A percentile compares a stretch with the other conserved stretches of the same genome.
Conservation (phyloP, 768 basidiomycete species). For the Tulasnella sp. region DNA sequence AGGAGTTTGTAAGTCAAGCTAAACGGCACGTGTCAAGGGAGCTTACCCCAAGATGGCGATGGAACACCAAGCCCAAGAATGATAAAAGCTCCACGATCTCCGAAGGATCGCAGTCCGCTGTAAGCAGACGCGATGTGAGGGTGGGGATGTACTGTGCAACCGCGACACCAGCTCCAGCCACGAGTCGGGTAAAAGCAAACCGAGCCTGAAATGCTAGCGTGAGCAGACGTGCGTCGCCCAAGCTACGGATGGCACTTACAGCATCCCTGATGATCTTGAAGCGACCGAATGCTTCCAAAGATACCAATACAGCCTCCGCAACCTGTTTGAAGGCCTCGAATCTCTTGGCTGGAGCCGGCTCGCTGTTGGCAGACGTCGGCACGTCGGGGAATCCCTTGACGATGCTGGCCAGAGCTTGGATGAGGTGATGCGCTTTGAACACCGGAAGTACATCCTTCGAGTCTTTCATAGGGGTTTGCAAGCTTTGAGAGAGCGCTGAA, state of each 20-base stretch:
- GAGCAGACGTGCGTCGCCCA: background rate
- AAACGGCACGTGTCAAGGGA: background rate
- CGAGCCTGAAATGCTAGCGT: slow-evolving; percentile 62
- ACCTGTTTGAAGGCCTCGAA: slow-evolving; percentile 81
- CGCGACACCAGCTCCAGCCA: slow-evolving; percentile 84
- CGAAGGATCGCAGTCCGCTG: slow-evolving; percentile 79
- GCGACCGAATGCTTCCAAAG: slow-evolving; percentile 83
- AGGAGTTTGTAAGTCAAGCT: background rate
- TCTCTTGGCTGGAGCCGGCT: slow-evolving; percentile 61
- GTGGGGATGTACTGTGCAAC: slow-evolving; percentile 86
- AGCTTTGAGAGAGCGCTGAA: slow-evolving; percentile 64
- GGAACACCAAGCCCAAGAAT: slow-evolving; percentile 88
- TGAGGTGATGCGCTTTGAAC: slow-evolving; percentile 85
- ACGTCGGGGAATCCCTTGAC: slow-evolving; percentile 96
- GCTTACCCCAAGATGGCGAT: slow-evolving; percentile 52
- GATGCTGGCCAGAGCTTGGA: slow-evolving; percentile 92
- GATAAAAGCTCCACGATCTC: slow-evolving; percentile 96
- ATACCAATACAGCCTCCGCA: slow-evolving; percentile 84
- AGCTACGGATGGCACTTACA: slow-evolving; percentile 53
- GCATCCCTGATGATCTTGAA: slow-evolving; percentile 90
- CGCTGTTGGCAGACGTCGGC: slow-evolving; percentile 49
- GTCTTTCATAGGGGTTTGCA: slow-evolving; percentile 58
- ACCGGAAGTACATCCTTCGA: slow-evolving; percentile 74
- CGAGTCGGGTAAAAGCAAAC: slow-evolving; percentile 89
- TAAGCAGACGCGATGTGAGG: slow-evolving; percentile 87